Base-by-base conservation (phyloP, 2,329 filamentous ascomycete species). In the Fusarium torulosum region DNA sequence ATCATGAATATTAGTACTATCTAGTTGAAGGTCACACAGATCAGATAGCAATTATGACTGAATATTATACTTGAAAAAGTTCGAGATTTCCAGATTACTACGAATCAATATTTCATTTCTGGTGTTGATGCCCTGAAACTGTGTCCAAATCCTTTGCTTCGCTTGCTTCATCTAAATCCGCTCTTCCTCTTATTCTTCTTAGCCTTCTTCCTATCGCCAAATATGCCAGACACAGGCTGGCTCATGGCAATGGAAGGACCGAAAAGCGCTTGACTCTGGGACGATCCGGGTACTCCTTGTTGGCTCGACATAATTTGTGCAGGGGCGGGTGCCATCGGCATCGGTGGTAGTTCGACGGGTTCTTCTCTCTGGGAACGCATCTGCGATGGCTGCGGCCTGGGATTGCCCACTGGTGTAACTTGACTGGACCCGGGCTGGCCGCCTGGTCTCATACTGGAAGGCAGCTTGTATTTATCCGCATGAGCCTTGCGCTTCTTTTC, bases 181-280 rank as follows among this genome's bases (percentile, higher is more conserved):
- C 76, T 78, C 72, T 76, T 80, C 71, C 77, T 80, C 74, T 82
- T 82, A 17, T 66, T 60, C 71, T 83, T 84, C 75, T 83, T 83
- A 53, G 75, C 78, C 63, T 75, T 77, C 60, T 77, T 78, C 49
- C 83, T 76, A 65, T 79, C 79, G 25, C 83, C 84, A 79, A 84
- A 84, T 6, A 74, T 66, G 3, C 84, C 84, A n/a, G 77, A 59
- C 15, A 81, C 71, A 11, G 81, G 79, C 69, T 84, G 83, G 51
- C 82, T 84, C 78, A 83, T 83, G n/a, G 77, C 75, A 52, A 78
- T 63, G 4, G 72, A 71, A n/a, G 77, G 72, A 40, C 73, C 70
- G 14, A 72, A 53, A 3, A 69, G 51, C 2, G 66, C 72, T 38
- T 77, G 73, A 35, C 72, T 75, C 70, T 81, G 80, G 23, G 77